Base-by-base conservation (phyloP, 140 eudicot species). In the Senecio squalidus region DNA sequence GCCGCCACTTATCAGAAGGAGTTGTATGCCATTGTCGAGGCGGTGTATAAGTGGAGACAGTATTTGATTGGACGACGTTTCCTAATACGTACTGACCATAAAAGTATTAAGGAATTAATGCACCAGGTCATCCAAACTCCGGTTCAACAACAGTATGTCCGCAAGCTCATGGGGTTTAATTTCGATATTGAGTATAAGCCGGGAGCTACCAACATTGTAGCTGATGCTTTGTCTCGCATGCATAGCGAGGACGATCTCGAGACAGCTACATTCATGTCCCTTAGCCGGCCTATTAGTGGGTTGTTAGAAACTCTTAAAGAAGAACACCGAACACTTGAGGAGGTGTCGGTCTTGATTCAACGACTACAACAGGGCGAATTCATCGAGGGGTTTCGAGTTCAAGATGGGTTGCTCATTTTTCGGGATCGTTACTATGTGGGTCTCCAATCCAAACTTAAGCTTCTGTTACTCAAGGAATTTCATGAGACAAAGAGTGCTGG, bases 1-100 rank as follows among this genome's bases (percentile, higher is more conserved):
- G 63, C 49, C 0, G 29, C 48, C 4, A 57, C 63, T 3, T 57
- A 57, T 57, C 31, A 56, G 15, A 31, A 56, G 15, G 62, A 33
- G 9, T 34, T 56, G 4, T 56, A 16, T 56, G 45, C 62, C 30
- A 36, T 56, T 33, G 46, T 36, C 2, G 62, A 56, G 7, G 47
- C 30, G 29, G 46, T 56, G 0, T 56, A 31, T 17, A 56, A 36
- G 16, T 36, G 62, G 29, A 13, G 39, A 47, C 54, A 47, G 2
- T 47, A 47, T 9, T 9, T 21, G 29, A 9, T 47, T 2, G 54
- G 54, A 6, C 21, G 22, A 0, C 20, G 36, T 9, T 51, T 47
- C n/a, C 3, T 21, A 2, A 47, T 21, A 1, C 54, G 28, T 4
- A 47, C 28, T 0, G 54, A 47, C 15, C 54, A 47, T 22, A 47